Evolutionary conservation across 306 rosid genomes (phyloP).

Genomic region (Morella rubra): DNA sequence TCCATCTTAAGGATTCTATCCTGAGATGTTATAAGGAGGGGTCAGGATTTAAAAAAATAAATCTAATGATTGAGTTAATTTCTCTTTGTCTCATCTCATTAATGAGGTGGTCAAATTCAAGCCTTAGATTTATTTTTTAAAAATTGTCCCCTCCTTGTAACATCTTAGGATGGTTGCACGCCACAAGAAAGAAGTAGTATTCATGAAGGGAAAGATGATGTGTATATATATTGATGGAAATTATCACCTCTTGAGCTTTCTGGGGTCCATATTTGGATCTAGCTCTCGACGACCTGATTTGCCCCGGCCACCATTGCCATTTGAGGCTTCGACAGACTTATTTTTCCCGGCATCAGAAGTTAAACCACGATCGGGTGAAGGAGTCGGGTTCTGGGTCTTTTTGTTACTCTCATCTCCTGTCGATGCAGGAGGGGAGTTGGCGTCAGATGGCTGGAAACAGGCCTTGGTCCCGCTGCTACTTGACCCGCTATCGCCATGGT

Average conservation of each 20-base stretch:
- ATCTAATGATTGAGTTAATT: no score
- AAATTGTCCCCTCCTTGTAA: no score
- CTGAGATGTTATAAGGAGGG: no score
- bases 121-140: no score
- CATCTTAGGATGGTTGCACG: no score
- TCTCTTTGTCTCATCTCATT: no score
- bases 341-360: neutral
- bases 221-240: no score
- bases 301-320: neutral
- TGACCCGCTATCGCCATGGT: neutral
- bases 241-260: conserved; percentile 17
- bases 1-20: no score
- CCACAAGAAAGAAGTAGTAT: neutral
- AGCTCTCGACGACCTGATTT: neutral
- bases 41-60: no score
- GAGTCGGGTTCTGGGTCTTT: neutral
- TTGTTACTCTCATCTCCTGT: neutral
- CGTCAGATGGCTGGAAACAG: neutral
- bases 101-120: no score
- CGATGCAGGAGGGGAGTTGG: neutral
- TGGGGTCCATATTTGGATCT: conserved; percentile 22
- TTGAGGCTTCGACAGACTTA: neutral
- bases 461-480: neutral
- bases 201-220: neutral
- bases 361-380: neutral